Percentiles rank a stretch among this genome's conserved stretches.
phyloP scores from a whole-genome alignment of 208 protist species.

The Trypanosoma grayi region DNA sequence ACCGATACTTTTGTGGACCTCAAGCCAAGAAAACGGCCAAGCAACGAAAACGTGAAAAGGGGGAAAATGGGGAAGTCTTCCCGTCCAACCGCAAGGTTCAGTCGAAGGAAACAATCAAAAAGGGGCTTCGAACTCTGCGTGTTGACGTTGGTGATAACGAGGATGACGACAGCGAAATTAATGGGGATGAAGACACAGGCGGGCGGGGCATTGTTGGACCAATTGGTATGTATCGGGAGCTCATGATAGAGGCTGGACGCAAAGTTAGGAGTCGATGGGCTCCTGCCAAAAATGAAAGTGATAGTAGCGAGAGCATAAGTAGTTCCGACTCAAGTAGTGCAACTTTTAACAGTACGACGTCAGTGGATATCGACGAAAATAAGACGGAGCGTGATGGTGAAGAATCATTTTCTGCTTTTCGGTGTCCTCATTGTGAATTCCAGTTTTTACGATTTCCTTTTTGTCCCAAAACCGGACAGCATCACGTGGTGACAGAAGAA shows the following conservation, averaged over 20 bases:
- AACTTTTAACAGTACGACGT: background rate
- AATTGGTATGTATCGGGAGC: slow-evolving; percentile 87
- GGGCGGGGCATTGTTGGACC: slow-evolving; percentile 56
- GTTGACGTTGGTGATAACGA: slow-evolving; percentile 57
- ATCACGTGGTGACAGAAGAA: slow-evolving; percentile 65
- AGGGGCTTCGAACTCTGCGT: slow-evolving; percentile 74
- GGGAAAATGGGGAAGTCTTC: slow-evolving; percentile 13
- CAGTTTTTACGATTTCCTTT: slow-evolving; percentile 80
- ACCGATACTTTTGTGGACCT: slow-evolving; percentile 94
- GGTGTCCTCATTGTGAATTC: slow-evolving; percentile 68
- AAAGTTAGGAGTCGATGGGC: slow-evolving; percentile 85
- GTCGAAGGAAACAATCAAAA: slow-evolving; percentile 71
- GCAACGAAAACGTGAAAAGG: slow-evolving; percentile 84
- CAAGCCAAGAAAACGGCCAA: slow-evolving; percentile 77
- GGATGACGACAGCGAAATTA: slow-evolving; percentile 21
- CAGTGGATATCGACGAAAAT: slow-evolving; percentile 31
- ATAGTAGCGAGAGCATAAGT: slow-evolving; percentile 22
- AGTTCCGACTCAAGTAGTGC: slow-evolving; percentile 18
- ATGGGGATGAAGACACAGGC: slow-evolving; percentile 16
- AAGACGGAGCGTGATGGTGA: slow-evolving; percentile 33
- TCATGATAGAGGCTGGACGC: slow-evolving; percentile 87
- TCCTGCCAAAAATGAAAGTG: slow-evolving; percentile 24
- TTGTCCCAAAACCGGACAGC: slow-evolving; percentile 84
- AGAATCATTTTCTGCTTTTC: slow-evolving; percentile 40
- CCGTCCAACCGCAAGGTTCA: slow-evolving; percentile 40